Evolutionary conservation across 768 basidiomycete genomes (phyloP).

Genomic region (Clavulina sp.): DNA sequence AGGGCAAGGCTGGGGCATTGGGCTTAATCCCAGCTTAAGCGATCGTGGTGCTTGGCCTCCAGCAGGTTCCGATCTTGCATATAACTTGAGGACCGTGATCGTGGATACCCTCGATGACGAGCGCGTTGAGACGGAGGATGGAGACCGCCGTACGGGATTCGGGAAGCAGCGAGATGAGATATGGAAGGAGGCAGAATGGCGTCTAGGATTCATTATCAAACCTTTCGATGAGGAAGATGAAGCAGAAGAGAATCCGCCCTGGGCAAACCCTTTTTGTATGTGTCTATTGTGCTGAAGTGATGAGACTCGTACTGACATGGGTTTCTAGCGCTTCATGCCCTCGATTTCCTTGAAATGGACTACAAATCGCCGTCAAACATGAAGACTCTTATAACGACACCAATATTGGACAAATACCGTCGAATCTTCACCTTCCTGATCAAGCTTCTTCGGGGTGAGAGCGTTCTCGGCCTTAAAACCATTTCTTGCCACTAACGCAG

Average conservation of each 20-base stretch:
- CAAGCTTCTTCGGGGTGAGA: conserved; percentile 56
- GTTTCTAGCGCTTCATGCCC: conserved; percentile 22
- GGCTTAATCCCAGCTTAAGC: conserved; percentile 53
- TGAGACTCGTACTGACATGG: conserved; percentile 12
- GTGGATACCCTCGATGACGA: conserved; percentile 44
- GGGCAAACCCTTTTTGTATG: conserved; percentile 71
- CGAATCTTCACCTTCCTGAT: conserved; percentile 66
- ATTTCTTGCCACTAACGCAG: conserved; percentile 10
- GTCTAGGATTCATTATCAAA: conserved; percentile 65
- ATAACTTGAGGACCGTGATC: conserved; percentile 67
- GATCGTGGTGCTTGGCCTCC: conserved; percentile 74
- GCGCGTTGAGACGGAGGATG: conserved; percentile 1
- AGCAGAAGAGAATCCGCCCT: conserved; percentile 48
- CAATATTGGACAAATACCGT: conserved; percentile 71
- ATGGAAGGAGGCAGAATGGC: conserved; percentile 19
- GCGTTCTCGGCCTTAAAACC: conserved; percentile 10
- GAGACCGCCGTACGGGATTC: background rate
- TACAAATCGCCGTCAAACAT: conserved; percentile 77
- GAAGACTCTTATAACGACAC: conserved; percentile 49
- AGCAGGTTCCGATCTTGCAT: conserved; percentile 68
- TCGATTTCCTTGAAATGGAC: conserved; percentile 81
- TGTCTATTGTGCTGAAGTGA: conserved; percentile 32
- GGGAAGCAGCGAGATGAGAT: conserved; percentile 5
- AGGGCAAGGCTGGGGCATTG: conserved; percentile 29
- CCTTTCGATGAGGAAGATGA: conserved; percentile 32